These are phyloP conservation scores for Colletotrichum coccodes DNA, from an alignment of 2,329 filamentous ascomycete species.

Conservation along the genomic window DNA sequence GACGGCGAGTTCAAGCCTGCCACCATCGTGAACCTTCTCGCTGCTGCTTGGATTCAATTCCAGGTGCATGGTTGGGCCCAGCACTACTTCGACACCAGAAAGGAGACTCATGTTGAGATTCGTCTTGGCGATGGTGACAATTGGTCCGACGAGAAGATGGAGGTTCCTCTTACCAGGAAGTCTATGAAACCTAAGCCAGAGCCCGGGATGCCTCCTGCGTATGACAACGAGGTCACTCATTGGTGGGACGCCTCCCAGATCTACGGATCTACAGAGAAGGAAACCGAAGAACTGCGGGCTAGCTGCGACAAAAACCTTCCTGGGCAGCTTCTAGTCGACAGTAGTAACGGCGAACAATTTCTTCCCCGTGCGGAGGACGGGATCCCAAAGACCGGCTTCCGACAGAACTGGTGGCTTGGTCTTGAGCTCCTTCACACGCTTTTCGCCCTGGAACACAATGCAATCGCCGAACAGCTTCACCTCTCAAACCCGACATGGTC, in stretches of 20 bases:
- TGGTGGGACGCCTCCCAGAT: constrained; percentile 61
- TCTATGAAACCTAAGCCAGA: constrained; percentile 47
- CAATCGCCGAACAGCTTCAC: constrained; percentile 51
- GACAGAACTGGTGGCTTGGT: constrained; percentile 57
- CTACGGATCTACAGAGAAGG: constrained; percentile 52
- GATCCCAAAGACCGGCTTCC: constrained; percentile 52
- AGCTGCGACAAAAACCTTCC: constrained; percentile 20
- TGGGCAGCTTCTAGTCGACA: neutral
- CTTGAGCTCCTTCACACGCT: constrained; percentile 57
- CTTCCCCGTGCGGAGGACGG: constrained; percentile 52
- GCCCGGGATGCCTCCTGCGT: constrained; percentile 49
- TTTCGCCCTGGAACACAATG: constrained; percentile 57
- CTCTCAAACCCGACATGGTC: constrained; percentile 48
- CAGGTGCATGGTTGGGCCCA: constrained; percentile 55
- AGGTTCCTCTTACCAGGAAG: constrained; percentile 45
- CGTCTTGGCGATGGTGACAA: constrained; percentile 37
- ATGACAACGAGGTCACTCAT: constrained; percentile 52
- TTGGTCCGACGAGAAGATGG: constrained; percentile 48
- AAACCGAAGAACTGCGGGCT: constrained; percentile 47
- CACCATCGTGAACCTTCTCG: constrained; percentile 55
- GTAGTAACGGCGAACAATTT: constrained; percentile 41
- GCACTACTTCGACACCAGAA: constrained; percentile 37
- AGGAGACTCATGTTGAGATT: neutral
- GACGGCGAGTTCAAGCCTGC: constrained; percentile 51
- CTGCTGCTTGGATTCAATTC: constrained; percentile 61